Conservation (phyloP, 768 basidiomycete genomes). For the Russula foetens region DNA sequence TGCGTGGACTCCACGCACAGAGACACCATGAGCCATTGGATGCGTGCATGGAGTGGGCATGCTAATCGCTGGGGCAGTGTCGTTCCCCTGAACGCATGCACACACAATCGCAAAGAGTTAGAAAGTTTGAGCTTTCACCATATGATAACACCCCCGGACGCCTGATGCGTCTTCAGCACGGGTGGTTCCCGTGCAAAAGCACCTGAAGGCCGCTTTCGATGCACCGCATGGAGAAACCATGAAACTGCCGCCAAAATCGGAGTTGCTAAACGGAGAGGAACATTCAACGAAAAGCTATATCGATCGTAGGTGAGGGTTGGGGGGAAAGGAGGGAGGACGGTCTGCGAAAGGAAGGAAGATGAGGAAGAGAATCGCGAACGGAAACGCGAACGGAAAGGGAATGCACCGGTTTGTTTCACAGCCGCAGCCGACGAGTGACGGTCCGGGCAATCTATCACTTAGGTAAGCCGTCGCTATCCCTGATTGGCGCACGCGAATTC, state of each 20-base stretch:
- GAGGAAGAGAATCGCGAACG: background rate
- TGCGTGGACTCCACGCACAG: background rate
- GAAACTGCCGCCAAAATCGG: background rate
- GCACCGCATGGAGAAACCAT: background rate
- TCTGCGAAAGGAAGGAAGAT: background rate
- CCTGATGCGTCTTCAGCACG: background rate
- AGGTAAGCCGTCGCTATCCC: background rate
- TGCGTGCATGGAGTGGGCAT: background rate
- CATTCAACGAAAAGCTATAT: background rate
- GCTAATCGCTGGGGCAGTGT: background rate
- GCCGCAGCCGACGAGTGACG: conserved; percentile 7
- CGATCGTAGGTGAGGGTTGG: background rate
- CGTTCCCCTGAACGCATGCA: background rate
- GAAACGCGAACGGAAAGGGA: background rate
- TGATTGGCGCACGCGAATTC: conserved; percentile 6
- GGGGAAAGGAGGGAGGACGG: background rate
- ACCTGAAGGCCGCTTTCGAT: too few relatives aligned
- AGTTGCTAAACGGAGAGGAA: background rate
- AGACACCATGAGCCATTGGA: background rate
- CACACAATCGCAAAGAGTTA: background rate
- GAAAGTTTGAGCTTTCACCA: background rate
- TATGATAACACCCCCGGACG: background rate
- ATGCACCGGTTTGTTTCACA: conserved; percentile 13
- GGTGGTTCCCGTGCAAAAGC: background rate
- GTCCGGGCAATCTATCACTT: background rate